Base-by-base conservation (phyloP, 306 rosid species). In the Lathyrus sativus region DNA sequence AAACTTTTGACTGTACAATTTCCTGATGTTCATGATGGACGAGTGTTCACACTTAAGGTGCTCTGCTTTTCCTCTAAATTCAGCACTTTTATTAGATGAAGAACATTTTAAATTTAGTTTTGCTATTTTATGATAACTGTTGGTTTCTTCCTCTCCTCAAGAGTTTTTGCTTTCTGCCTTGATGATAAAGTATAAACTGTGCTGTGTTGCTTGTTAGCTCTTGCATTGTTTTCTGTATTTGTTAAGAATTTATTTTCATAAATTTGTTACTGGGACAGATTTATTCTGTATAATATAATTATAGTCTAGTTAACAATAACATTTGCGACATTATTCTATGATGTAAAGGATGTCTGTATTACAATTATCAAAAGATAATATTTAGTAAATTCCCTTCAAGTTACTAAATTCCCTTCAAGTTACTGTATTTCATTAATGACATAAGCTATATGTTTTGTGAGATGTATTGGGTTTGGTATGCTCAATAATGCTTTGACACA, bases 21-120 rank as follows among this genome's bases (percentile, higher is more conserved):
- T 85, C 88, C 97, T 46, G 97, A 93, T 86, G 96, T 83, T 46
- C 92, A 85, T 57, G 99, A 95, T 72, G 97, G 97, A 77, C 82
- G 97, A 59, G 80, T 91, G 57, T 85, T 90, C 84, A 90, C 99
- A 35, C 96, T 95, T 62, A 95, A 95, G 99, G 99, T 90, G 75
- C 84, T 50, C 73, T 13, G 45, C 67, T 65, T 12, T 55, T 67
- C 54, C 50, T 37, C 46, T 77, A 4, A 60, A 38, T 54, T 38
- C 43, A 12, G 11, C 7, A 42, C 29, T 71, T 43, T 43, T 48
- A 17, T 57, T 54, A 28, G 29, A 43, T 33, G 24, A 14, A 43
- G 59, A 18, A 68, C n/a, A 45, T 56, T 56, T 56, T 61, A 60
- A 61, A 15, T 74, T 58, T 15, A 29, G 17, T 51, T 54, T 38